These are phyloP conservation scores for Martensiomyces pterosporus DNA, from an alignment of 192 early-diverging fungal genomes.

Conservation along the genomic window DNA sequence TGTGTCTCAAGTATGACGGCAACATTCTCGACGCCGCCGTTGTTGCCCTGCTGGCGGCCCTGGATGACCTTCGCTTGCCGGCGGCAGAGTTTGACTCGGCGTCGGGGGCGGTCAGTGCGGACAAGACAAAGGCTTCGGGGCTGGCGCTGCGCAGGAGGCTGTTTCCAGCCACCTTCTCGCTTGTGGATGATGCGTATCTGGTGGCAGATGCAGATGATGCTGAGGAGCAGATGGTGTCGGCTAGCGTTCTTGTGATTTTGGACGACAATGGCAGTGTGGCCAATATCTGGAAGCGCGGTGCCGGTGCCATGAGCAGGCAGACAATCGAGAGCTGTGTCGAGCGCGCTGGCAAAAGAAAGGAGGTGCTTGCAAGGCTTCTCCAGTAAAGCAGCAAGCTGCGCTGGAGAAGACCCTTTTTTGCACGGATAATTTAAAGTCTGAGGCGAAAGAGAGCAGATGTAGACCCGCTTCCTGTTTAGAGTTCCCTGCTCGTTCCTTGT, in stretches of 20 bases:
- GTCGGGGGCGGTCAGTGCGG: constrained; percentile 61
- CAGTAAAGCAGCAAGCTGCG: background rate
- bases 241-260: constrained; percentile 27
- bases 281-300: constrained; percentile 49
- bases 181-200: constrained; percentile 38
- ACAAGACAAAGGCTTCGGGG: constrained; percentile 8
- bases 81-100: constrained; percentile 60
- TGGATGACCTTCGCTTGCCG: constrained; percentile 72
- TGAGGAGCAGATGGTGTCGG: constrained; percentile 38
- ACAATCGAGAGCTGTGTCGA: constrained; percentile 27
- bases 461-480: too few relatives aligned
- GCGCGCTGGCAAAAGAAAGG: constrained; percentile 12
- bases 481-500: too few relatives aligned
- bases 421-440: too few relatives aligned
- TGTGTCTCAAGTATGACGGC: constrained; percentile 89
- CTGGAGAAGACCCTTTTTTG: too few relatives aligned
- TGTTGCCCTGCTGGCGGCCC: constrained; percentile 71
- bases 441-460: too few relatives aligned
- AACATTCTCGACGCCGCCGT: constrained; percentile 85
- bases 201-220: constrained; percentile 47
- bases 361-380: constrained; percentile 5
- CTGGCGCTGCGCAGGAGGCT: constrained; percentile 17
- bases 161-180: constrained; percentile 31
- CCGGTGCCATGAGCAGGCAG: constrained; percentile 13
- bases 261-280: constrained; percentile 17